Percentiles rank a stretch among this genome's conserved stretches.
phyloP scores from a whole-genome alignment of 1,284 basidiomycete species.

The Puccinia coronata region DNA sequence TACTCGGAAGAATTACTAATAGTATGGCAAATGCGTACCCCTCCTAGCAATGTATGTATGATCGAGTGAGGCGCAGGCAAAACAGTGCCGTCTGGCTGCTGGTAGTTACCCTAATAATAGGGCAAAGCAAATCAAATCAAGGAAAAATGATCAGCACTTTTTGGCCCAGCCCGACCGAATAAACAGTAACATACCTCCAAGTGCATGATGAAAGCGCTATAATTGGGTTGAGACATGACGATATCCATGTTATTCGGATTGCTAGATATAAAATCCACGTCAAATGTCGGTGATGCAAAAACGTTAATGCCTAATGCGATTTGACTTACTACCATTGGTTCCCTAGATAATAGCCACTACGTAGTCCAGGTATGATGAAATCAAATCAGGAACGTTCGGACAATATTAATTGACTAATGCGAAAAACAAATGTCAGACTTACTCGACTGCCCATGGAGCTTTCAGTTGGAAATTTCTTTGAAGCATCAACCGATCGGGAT shows the following conservation, averaged over 20 bases:
- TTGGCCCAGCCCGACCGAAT: neutral
- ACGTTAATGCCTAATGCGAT: neutral
- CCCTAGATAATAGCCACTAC: conserved; percentile 31
- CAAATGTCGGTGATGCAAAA: neutral
- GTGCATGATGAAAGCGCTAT: conserved; percentile 9
- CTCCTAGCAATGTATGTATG: conserved; percentile 31
- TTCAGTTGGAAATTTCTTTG: conserved; percentile 40
- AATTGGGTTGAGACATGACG: conserved; percentile 14
- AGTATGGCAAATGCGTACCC: conserved; percentile 8
- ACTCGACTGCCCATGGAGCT: conserved; percentile 8
- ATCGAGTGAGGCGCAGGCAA: conserved; percentile 38
- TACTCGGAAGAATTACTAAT: too few relatives aligned
- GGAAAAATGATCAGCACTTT: neutral
- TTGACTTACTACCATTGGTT: conserved; percentile 43
- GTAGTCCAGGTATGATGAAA: neutral
- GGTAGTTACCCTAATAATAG: conserved; percentile 22
- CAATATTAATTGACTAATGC: neutral
- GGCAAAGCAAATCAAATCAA: neutral
- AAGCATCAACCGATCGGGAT: conserved; percentile 26
- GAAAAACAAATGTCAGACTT: neutral
- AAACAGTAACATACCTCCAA: conserved; percentile 28
- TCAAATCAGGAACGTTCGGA: neutral
- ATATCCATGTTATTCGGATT: conserved; percentile 22
- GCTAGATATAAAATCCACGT: neutral
- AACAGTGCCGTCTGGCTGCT: neutral